Percentiles rank a stretch among this genome's conserved stretches.
Conservation (phyloP, 108 stramenopile species). For the Mayamaea pseudoterrestris region DNA sequence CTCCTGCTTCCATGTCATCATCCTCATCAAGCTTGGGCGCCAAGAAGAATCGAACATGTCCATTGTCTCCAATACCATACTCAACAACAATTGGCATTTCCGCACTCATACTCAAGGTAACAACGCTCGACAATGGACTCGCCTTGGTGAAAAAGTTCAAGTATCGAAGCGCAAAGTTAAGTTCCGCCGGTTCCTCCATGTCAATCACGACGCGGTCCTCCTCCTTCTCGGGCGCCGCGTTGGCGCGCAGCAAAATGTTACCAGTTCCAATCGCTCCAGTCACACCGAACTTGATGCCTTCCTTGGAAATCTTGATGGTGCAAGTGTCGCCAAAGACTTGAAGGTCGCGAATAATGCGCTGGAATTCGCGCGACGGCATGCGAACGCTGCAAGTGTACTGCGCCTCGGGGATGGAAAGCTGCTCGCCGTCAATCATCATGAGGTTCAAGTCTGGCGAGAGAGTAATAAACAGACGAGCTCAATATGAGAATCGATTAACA, state of each 20-base stretch:
- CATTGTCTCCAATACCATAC: conserved; percentile 90
- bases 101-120: conserved; percentile 89
- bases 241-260: conserved; percentile 85
- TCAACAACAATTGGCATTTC: conserved; percentile 97
- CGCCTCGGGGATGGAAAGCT: conserved; percentile 96
- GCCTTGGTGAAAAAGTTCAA: conserved; percentile 98
- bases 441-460: conserved; percentile 80
- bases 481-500: conserved; percentile 1
- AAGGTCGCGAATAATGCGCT: conserved; percentile 95
- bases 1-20: conserved; percentile 1
- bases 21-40: conserved; percentile 99
- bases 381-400: conserved; percentile 95
- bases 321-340: conserved; percentile 96
- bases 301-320: conserved; percentile 90
- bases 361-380: conserved; percentile 94
- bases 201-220: conserved; percentile 89
- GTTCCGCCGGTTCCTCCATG: conserved; percentile 96
- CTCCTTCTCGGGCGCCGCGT: conserved; percentile 83
- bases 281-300: conserved; percentile 90
- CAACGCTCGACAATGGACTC: conserved; percentile 70
- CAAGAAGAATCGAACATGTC: conserved; percentile 93
- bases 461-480: conserved; percentile 1
- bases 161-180: conserved; percentile 97
- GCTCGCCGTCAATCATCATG: conserved; percentile 98
- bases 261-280: conserved; percentile 92